Conservation (phyloP, 768 basidiomycete species). For the Suillus sp. region DNA sequence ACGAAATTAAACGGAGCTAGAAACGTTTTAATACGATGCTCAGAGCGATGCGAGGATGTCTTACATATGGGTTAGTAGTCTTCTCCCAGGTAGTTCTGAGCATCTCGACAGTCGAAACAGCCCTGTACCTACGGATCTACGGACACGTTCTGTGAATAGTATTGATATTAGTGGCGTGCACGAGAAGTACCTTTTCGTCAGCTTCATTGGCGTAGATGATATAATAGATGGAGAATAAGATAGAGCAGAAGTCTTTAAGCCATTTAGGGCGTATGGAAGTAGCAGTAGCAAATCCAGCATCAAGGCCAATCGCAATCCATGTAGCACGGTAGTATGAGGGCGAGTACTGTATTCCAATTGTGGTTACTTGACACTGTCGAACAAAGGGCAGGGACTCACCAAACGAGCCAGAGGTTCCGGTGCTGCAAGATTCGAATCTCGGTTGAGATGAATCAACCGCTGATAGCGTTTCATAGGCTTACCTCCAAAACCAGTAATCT, state of each 20-base stretch:
- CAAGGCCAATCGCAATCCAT: conserved; percentile 92
- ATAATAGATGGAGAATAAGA: conserved; percentile 89
- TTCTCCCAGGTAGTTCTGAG: conserved; percentile 97
- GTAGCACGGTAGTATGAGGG: conserved; percentile 94
- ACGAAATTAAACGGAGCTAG: conserved; percentile 64
- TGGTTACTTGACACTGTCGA: conserved; percentile 14
- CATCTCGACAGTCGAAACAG: conserved; percentile 96
- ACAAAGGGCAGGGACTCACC: conserved; percentile 45
- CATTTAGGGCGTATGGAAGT: conserved; percentile 91
- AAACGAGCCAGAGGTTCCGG: conserved; percentile 92
- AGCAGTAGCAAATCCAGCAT: conserved; percentile 96
- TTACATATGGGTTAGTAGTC: conserved; percentile 88
- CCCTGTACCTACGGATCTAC: conserved; percentile 88
- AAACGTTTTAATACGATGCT: conserved; percentile 11
- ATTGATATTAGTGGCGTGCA: conserved; percentile 8
- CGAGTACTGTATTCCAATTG: conserved; percentile 68
- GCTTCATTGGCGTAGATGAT: conserved; percentile 86
- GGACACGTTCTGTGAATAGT: conserved; percentile 6
- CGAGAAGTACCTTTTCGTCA: conserved; percentile 84
- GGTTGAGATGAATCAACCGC: background rate
- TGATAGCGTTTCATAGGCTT: conserved; percentile 10
- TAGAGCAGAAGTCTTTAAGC: conserved; percentile 84
- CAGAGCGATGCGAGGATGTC: conserved; percentile 26
- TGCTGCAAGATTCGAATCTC: conserved; percentile 46
- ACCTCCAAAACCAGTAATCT: conserved; percentile 82